Percentiles rank a stretch among this genome's conserved stretches.
These are phyloP conservation scores for Aspergillus nomiae DNA, from an alignment of 2,329 filamentous ascomycete genomes.

Conservation along the genomic window DNA sequence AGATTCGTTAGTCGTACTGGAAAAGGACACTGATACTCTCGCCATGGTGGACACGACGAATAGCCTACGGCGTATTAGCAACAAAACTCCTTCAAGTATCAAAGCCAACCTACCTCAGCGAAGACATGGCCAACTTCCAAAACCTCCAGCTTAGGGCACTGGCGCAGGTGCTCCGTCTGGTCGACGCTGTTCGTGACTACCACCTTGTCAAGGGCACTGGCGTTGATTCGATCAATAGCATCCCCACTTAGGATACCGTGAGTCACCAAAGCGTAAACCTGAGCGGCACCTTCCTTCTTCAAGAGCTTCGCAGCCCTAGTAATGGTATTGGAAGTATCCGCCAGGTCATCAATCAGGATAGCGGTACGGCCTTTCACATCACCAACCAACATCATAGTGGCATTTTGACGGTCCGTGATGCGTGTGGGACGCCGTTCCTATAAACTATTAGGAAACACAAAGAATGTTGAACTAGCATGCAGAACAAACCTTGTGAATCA, in stretches of 20 bases:
- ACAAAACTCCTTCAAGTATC: conserved; percentile 18
- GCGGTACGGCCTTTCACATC: conserved; percentile 78
- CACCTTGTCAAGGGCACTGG: conserved; percentile 87
- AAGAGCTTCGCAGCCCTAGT: conserved; percentile 94
- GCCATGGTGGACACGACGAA: conserved; percentile 93
- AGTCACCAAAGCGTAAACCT: conserved; percentile 88
- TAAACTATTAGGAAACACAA: conserved; percentile 22
- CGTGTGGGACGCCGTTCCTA: conserved; percentile 86
- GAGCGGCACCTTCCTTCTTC: conserved; percentile 87
- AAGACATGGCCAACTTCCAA: conserved; percentile 87
- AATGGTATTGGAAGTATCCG: conserved; percentile 96
- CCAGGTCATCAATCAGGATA: conserved; percentile 91
- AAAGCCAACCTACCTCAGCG: conserved; percentile 66
- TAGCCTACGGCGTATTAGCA: conserved; percentile 59
- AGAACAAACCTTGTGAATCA: conserved; percentile 86
- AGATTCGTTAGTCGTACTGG: conserved; percentile 65
- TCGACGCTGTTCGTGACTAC: conserved; percentile 95
- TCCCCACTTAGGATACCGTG: conserved; percentile 95
- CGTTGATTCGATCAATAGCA: conserved; percentile 91
- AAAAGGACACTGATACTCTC: conserved; percentile 97
- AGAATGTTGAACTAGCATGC: background rate
- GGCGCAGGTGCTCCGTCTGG: conserved; percentile 74
- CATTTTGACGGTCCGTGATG: conserved; percentile 77
- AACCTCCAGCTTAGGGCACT: conserved; percentile 87
- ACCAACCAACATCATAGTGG: conserved; percentile 92